phyloP scores from a whole-genome alignment of 495 filamentous ascomycete species.

The Daldinia grandis region DNA sequence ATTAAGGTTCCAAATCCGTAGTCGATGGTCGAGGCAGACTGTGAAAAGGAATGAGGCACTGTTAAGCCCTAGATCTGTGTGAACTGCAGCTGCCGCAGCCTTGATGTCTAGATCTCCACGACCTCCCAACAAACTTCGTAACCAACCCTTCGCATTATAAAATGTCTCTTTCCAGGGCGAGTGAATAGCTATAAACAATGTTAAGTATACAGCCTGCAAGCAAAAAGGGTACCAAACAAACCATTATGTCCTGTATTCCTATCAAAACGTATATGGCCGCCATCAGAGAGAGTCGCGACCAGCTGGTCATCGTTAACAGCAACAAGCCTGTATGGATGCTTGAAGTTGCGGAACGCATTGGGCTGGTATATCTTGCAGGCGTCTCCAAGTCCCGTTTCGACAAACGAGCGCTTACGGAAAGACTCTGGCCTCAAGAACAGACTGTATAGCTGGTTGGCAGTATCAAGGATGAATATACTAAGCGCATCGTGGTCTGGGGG shows the following conservation, averaged over 20 bases:
- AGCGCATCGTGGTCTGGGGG: conserved; percentile 78
- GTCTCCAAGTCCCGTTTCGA: conserved; percentile 74
- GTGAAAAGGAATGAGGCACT: conserved; percentile 73
- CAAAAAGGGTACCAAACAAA: conserved; percentile 46
- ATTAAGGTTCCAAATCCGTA: conserved; percentile 85
- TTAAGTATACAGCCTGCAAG: conserved; percentile 8
- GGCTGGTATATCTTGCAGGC: conserved; percentile 79
- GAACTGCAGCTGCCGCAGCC: conserved; percentile 52
- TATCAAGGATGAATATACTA: conserved; percentile 82
- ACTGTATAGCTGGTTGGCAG: conserved; percentile 78
- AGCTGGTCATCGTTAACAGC: conserved; percentile 76
- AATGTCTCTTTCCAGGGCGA: conserved; percentile 78
- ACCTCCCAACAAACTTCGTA: conserved; percentile 74
- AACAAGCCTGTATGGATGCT: conserved; percentile 81
- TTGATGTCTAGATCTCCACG: conserved; percentile 46
- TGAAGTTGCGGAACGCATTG: conserved; percentile 72
- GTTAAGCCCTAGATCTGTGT: conserved; percentile 58
- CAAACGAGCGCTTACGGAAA: conserved; percentile 71
- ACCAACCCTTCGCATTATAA: conserved; percentile 82
- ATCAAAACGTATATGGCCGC: conserved; percentile 77
- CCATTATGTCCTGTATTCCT: conserved; percentile 72
- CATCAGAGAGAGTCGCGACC: conserved; percentile 83
- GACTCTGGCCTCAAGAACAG: conserved; percentile 81
- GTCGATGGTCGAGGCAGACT: conserved; percentile 82
- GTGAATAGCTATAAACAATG: conserved; percentile 48